Percentiles rank a stretch among this genome's conserved stretches.
Evolutionary conservation across 2,329 filamentous ascomycete species (phyloP).

Genomic region (Microcyclospora tardicrescens): DNA sequence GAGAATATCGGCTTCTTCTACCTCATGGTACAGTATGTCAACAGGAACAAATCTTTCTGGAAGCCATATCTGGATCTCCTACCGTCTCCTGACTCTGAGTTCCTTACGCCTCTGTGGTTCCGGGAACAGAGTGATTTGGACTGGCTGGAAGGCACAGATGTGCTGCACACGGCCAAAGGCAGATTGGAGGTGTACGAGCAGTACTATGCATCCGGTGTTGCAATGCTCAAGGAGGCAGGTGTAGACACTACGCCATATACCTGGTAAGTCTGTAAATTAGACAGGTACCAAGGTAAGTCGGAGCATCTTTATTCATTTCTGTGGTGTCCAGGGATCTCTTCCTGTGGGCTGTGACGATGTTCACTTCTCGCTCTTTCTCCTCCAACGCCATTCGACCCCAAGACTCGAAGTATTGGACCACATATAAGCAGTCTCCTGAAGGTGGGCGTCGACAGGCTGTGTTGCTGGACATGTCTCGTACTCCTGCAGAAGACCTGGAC

Average conservation of each 20-base stretch:
- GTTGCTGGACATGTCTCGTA: constrained; percentile 21
- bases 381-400: constrained; percentile 25
- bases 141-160: constrained; percentile 25
- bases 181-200: constrained; percentile 24
- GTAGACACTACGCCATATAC: constrained; percentile 25
- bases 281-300: constrained; percentile 14
- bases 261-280: constrained; percentile 24
- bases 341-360: constrained; percentile 39
- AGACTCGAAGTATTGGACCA: constrained; percentile 24
- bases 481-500: constrained; percentile 22
- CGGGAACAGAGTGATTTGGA: constrained; percentile 17
- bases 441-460: constrained; percentile 19
- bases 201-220: constrained; percentile 24
- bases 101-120: constrained; percentile 24
- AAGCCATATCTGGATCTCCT: constrained; percentile 24
- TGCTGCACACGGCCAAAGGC: constrained; percentile 18
- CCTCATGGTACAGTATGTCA: constrained; percentile 23
- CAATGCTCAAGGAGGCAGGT: constrained; percentile 18
- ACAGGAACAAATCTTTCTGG: constrained; percentile 23
- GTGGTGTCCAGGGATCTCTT: constrained; percentile 30
- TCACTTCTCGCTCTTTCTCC: constrained; percentile 39
- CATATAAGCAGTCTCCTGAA: constrained; percentile 19
- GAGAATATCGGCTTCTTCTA: constrained; percentile 26
- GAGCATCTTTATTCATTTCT: constrained; percentile 4
- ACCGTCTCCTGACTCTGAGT: constrained; percentile 18